phyloP scores from a whole-genome alignment of 202 grass and related monocot species.

The Carex arenaria region DNA sequence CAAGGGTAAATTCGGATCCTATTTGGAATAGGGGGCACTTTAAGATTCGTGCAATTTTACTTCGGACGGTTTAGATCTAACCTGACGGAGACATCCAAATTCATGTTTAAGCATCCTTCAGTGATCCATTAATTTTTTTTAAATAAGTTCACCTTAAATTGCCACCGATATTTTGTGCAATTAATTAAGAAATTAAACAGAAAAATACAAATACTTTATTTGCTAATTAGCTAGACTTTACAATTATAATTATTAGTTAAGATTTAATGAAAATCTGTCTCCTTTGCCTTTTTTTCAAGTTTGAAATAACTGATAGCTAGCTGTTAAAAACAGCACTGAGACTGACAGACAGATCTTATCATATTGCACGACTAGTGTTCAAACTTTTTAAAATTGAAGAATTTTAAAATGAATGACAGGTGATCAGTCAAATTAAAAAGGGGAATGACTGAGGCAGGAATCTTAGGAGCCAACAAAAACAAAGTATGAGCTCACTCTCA shows the following conservation, averaged over 20 bases:
- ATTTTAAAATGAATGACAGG: not conserved
- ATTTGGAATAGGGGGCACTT: too few relatives aligned
- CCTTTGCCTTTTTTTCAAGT: not conserved
- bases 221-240: not conserved
- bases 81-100: too few relatives aligned
- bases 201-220: not conserved
- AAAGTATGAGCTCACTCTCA: slow-evolving; percentile 22
- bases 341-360: slow-evolving; percentile 16
- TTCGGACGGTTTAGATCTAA: too few relatives aligned
- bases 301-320: not conserved
- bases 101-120: not conserved
- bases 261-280: not conserved
- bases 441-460: slow-evolving; percentile 2
- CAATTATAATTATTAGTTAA: not conserved
- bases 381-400: not conserved
- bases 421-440: slow-evolving; percentile 3
- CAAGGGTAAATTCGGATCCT: too few relatives aligned
- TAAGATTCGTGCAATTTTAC: too few relatives aligned
- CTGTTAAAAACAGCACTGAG: not conserved
- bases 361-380: slow-evolving; percentile 2
- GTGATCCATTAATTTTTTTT: not conserved
- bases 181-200: not conserved
- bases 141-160: not conserved
- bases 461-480: slow-evolving; percentile 23
- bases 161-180: not conserved